Evolutionary conservation across 768 basidiomycete species (phyloP).

Genomic region (Trametes cingulata): DNA sequence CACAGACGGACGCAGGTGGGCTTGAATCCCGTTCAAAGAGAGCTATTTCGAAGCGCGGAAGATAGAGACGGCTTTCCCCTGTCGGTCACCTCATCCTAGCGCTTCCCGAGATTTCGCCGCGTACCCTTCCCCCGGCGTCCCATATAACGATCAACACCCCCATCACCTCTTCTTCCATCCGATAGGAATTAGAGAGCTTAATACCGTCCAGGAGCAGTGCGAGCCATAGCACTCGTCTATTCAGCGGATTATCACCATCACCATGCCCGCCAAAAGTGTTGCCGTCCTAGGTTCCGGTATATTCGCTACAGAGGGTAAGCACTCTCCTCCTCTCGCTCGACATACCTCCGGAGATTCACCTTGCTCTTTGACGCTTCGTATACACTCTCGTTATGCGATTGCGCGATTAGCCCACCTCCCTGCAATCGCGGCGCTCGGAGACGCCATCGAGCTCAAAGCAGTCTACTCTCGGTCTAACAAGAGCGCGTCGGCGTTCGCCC

Average conservation of each 20-base stretch:
- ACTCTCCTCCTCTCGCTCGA: background rate
- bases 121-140: constrained; percentile 7
- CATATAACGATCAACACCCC: constrained; percentile 7
- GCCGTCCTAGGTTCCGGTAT: constrained; percentile 84
- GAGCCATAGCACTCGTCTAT: constrained; percentile 1
- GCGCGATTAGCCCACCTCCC: constrained; percentile 70
- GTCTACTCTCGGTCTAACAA: constrained; percentile 79
- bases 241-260: constrained; percentile 11
- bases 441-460: constrained; percentile 55
- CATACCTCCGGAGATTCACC: constrained; percentile 26
- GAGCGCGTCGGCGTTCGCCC: constrained; percentile 55
- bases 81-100: constrained; percentile 7
- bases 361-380: background rate
- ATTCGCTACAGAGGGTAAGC: constrained; percentile 72
- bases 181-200: constrained; percentile 7
- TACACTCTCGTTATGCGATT: background rate
- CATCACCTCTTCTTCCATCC: constrained; percentile 3
- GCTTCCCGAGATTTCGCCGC: constrained; percentile 11
- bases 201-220: background rate
- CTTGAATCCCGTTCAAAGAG: background rate
- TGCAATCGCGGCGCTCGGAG: constrained; percentile 57
- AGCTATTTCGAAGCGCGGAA: background rate
- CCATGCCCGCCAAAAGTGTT: constrained; percentile 51
- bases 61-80: background rate
- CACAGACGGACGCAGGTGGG: background rate